phyloP scores from a whole-genome alignment of 257 asterid genomes.

The Capsicum chinense region DNA sequence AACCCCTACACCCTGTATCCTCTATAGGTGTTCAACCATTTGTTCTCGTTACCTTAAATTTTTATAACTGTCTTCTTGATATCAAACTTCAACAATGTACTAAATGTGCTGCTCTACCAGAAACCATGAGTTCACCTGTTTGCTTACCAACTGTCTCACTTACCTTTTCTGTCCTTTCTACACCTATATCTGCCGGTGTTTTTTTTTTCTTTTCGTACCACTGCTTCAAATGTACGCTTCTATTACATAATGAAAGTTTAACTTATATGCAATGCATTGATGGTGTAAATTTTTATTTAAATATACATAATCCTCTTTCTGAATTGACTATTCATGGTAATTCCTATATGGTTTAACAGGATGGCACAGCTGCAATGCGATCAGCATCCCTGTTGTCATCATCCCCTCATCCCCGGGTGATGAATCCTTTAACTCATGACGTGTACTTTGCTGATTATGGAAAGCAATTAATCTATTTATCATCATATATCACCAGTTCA shows the following conservation, averaged over 20 bases:
- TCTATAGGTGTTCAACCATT: background rate
- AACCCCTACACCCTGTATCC: background rate
- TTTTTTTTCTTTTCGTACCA: background rate
- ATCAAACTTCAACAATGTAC: background rate
- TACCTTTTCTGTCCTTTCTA: constrained; percentile 13
- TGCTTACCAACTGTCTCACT: background rate
- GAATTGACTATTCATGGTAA: background rate
- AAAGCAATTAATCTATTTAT: constrained; percentile 17
- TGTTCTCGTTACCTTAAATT: background rate
- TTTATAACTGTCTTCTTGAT: background rate
- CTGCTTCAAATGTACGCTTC: background rate
- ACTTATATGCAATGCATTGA: background rate
- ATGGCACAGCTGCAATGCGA: constrained; percentile 29
- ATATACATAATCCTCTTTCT: too few species aligned
- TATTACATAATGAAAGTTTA: background rate
- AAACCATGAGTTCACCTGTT: background rate
- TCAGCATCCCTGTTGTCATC: constrained; percentile 34
- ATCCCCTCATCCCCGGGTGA: constrained; percentile 51
- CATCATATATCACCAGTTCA: constrained; percentile 5
- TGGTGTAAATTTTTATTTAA: background rate
- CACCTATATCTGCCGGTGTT: background rate
- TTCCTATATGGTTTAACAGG: constrained; percentile 36
- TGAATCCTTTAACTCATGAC: constrained; percentile 51
- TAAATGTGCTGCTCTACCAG: constrained; percentile 12
- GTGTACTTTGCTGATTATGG: constrained; percentile 41